Percentiles rank a stretch among this genome's conserved stretches.
phyloP scores from a whole-genome alignment of 2,329 filamentous ascomycete genomes.

The Hirsutella minnesotensis region DNA sequence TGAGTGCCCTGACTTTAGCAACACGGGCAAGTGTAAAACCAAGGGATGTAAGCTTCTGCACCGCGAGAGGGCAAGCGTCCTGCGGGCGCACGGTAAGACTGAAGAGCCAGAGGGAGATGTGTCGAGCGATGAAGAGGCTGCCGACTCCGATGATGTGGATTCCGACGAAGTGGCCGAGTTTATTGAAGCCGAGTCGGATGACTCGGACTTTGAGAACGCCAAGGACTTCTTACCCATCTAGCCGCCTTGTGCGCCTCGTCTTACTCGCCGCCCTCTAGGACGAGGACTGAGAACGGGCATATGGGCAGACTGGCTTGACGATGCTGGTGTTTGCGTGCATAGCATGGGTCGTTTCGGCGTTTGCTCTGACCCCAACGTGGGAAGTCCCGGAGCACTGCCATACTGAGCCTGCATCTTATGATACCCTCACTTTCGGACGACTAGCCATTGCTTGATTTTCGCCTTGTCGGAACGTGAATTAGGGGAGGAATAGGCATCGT shows the following conservation, averaged over 20 bases:
- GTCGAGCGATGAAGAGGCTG: constrained; percentile 65
- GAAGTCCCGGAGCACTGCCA: neutral
- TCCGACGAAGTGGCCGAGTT: constrained; percentile 61
- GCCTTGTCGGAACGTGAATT: no score
- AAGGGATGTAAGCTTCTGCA: constrained; percentile 78
- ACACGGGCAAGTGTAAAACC: constrained; percentile 71
- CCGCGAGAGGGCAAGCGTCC: constrained; percentile 72
- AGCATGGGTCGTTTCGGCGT: neutral
- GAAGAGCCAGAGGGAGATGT: constrained; percentile 53
- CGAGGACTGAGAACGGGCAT: neutral
- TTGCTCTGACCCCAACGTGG: neutral
- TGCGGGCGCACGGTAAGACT: constrained; percentile 50
- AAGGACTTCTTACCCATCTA: constrained; percentile 42
- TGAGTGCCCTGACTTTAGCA: constrained; percentile 93
- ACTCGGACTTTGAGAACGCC: constrained; percentile 44
- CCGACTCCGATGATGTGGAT: constrained; percentile 67
- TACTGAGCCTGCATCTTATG: neutral
- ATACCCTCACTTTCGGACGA: no score
- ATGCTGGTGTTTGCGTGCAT: neutral
- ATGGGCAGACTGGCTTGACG: no score
- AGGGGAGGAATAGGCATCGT: no score
- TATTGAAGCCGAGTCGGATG: constrained; percentile 41
- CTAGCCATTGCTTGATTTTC: no score
- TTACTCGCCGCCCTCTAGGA: no score
- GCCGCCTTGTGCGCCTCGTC: neutral